Evolutionary conservation across 2,329 filamentous ascomycete species (phyloP).

Genomic region (Neospermospora avenae): DNA sequence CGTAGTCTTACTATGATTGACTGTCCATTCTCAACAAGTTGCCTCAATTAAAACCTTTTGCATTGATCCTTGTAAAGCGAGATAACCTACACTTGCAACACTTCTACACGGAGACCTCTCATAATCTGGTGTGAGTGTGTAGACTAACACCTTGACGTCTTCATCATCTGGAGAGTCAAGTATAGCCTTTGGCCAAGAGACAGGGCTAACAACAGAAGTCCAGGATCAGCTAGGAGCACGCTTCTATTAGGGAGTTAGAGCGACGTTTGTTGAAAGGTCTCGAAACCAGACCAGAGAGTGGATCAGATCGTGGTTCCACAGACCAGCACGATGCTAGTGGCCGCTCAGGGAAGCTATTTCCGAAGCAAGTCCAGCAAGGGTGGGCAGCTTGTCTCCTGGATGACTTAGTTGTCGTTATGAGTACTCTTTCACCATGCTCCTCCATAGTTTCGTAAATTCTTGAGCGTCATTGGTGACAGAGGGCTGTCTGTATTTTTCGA

Average conservation of each 20-base stretch:
- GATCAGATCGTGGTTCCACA: slow-evolving; percentile 9
- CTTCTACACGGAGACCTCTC: background rate
- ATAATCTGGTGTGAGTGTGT: background rate
- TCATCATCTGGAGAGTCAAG: background rate
- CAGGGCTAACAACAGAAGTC: slow-evolving; percentile 5
- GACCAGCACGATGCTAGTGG: slow-evolving; percentile 4
- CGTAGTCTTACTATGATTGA: no score
- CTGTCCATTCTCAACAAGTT: no score
- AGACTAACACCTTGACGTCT: background rate
- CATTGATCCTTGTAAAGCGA: background rate
- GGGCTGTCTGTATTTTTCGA: background rate
- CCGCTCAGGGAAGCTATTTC: slow-evolving; percentile 1
- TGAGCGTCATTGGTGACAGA: background rate
- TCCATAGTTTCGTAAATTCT: slow-evolving; percentile 5
- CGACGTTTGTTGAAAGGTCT: slow-evolving; percentile 2
- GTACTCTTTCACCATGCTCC: slow-evolving; percentile 8
- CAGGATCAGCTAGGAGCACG: slow-evolving; percentile 12
- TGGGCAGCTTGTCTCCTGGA: slow-evolving; percentile 9
- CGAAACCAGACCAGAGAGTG: slow-evolving; percentile 8
- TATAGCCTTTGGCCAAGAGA: slow-evolving; percentile 7
- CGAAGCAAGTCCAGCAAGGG: slow-evolving; percentile 6
- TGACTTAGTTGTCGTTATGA: slow-evolving; percentile 4
- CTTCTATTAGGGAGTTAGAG: background rate
- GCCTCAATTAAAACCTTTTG: background rate
- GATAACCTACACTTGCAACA: background rate